These are phyloP conservation scores for Leishmania tarentolae DNA, from an alignment of 208 protist genomes.

Conservation along the genomic window DNA sequence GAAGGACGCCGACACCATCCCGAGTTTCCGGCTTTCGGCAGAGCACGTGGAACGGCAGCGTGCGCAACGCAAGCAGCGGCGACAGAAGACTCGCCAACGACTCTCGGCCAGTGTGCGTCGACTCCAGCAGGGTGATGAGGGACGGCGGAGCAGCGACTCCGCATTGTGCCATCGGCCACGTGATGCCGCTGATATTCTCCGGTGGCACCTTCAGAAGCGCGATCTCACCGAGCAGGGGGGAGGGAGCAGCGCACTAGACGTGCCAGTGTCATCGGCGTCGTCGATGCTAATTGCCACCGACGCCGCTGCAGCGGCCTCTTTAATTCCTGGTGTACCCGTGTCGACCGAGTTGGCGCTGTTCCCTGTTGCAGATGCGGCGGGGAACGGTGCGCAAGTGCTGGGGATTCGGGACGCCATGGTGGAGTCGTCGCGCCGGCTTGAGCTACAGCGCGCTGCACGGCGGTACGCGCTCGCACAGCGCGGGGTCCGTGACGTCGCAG, in stretches of 20 bases:
- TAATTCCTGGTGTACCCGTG: slow-evolving; percentile 26
- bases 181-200: slow-evolving; percentile 45
- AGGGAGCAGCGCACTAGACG: background rate
- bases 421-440: slow-evolving; percentile 65
- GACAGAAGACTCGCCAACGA: slow-evolving; percentile 39
- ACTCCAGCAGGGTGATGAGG: slow-evolving; percentile 14
- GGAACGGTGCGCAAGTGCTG: slow-evolving; percentile 16
- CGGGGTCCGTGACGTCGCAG: slow-evolving; percentile 26
- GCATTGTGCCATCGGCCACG: slow-evolving; percentile 28
- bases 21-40: slow-evolving; percentile 73
- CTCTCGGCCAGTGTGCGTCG: slow-evolving; percentile 45
- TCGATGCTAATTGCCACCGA: slow-evolving; percentile 41
- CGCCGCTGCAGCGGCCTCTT: background rate
- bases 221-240: background rate
- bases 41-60: slow-evolving; percentile 63
- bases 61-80: slow-evolving; percentile 45
- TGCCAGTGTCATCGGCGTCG: slow-evolving; percentile 22
- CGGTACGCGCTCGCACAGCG: slow-evolving; percentile 63
- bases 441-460: slow-evolving; percentile 69
- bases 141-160: slow-evolving; percentile 1
- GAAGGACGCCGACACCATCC: slow-evolving; percentile 49
- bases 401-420: slow-evolving; percentile 71
- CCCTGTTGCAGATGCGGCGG: background rate
- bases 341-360: slow-evolving; percentile 30
- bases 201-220: slow-evolving; percentile 12